These are phyloP conservation scores for Lodderomyces margitis DNA, from an alignment of 1,139 yeast species.

Conservation along the genomic window DNA sequence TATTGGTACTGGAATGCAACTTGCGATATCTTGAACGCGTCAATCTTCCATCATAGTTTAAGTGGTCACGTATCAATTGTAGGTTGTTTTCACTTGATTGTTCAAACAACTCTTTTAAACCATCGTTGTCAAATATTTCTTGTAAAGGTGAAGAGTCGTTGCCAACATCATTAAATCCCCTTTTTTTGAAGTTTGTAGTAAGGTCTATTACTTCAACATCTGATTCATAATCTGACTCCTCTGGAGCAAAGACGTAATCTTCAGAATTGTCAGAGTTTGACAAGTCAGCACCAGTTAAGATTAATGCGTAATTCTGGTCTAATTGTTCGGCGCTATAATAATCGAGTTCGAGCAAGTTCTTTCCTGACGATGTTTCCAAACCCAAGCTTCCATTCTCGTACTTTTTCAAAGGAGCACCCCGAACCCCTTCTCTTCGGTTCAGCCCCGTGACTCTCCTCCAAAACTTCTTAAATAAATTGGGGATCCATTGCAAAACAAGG, in stretches of 20 bases:
- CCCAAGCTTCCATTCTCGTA: constrained; percentile 12
- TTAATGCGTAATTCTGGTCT: constrained; percentile 21
- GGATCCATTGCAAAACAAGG: constrained; percentile 12
- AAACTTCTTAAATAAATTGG: constrained; percentile 2
- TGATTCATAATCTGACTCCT: constrained; percentile 19
- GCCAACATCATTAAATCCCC: neutral
- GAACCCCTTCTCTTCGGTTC: neutral
- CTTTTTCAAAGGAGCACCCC: constrained; percentile 13
- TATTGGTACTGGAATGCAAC: neutral
- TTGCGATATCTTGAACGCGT: constrained; percentile 42
- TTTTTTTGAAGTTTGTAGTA: neutral
- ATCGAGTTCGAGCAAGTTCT: constrained; percentile 18
- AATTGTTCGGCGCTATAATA: constrained; percentile 25
- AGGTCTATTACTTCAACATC: constrained; percentile 14
- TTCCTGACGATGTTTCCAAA: neutral
- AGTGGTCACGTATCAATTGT: constrained; percentile 36
- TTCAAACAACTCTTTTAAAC: constrained; percentile 28
- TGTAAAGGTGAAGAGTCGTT: constrained; percentile 14
- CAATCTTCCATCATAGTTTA: constrained; percentile 27
- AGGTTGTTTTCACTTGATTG: constrained; percentile 16
- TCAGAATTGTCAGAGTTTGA: constrained; percentile 49
- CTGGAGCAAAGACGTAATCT: constrained; percentile 29
- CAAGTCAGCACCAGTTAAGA: constrained; percentile 28
- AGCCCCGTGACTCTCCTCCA: neutral
- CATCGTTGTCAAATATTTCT: constrained; percentile 33